Percentiles rank a stretch among this genome's conserved stretches.
phyloP scores from a whole-genome alignment of 129 eudicot genomes.

The Helichrysum umbraculigerum region DNA sequence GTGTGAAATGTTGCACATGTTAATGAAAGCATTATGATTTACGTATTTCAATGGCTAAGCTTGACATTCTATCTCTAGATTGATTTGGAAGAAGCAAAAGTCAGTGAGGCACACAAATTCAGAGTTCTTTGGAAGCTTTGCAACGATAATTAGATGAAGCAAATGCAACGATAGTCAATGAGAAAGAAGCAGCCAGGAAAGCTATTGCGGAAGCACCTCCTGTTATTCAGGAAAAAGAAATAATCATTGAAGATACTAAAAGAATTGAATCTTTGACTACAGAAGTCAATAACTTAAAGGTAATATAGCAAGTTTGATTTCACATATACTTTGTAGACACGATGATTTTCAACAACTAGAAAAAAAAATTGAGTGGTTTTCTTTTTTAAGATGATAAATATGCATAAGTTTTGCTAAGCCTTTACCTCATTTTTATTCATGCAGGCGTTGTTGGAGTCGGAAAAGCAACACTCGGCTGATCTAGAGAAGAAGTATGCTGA shows the following conservation, averaged over 20 bases:
- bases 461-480: constrained; percentile 57
- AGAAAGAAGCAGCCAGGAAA: constrained; percentile 81
- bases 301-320: constrained; percentile 22
- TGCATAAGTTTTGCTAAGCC: not conserved
- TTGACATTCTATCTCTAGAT: too few relatives aligned
- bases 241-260: constrained; percentile 75
- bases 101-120: too few relatives aligned
- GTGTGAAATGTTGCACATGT: too few relatives aligned
- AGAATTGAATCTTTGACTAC: constrained; percentile 58
- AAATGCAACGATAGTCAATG: constrained; percentile 64
- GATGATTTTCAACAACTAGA: not conserved
- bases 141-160: constrained; percentile 77
- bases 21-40: too few relatives aligned
- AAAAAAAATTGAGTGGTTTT: not conserved
- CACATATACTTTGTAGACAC: not conserved
- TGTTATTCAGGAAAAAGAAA: constrained; percentile 79
- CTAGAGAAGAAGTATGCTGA: constrained; percentile 58
- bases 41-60: too few relatives aligned
- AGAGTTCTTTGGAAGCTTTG: constrained; percentile 57
- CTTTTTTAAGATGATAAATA: constrained; percentile 6
- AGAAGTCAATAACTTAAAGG: constrained; percentile 76
- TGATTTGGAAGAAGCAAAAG: too few relatives aligned
- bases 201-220: constrained; percentile 98
- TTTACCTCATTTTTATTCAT: constrained; percentile 9
- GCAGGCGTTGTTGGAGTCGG: constrained; percentile 63